Base-by-base conservation (phyloP, 371 early-diverging fungal species). In the Blyttiomyces sp. region DNA sequence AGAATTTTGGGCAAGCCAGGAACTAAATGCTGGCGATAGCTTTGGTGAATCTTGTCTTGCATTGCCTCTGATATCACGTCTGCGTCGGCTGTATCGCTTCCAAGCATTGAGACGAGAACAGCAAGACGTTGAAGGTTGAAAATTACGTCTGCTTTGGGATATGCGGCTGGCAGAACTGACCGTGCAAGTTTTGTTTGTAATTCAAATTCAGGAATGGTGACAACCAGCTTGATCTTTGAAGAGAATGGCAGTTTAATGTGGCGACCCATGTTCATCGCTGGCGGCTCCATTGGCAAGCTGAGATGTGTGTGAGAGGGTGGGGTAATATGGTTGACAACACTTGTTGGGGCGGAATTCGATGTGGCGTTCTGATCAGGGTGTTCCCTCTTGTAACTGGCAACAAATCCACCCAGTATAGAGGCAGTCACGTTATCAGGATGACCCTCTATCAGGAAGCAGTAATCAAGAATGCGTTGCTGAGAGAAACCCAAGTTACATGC, bases 341-440 rank as follows among this genome's bases (percentile, higher is more conserved):
- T 16, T 27, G 39, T 13, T 31, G 56, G 51, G 28, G 28, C 28
- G 27, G 51, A 7, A 17, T 24, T 9, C 2, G 26, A 7, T 9
- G 13, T 42, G 9, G 54, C 9, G 4, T 57, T 5, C 16, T 39
- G 32, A 27, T 59, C 57, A 1, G 54, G 50, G 43, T 4, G 7
- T 27, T 36, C 27, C 7, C 64, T 52, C 36, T 34, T 31, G 56
- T 64, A 69, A 53, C 88, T 84, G 24, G 92, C 90, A 3, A 95
- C 88, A 66, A 95, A 92, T 5, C 96, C 96, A 57, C 98, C 98
- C 48, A 94, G 80, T 33, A 96, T 70, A 11, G 93, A 89, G 24
- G 96, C 93, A 1, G 95, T 88, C 0, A 94, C 92, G 71, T 98
- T 98, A 66, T 98, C 98, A 0, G 97, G 97, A 63, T 98, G 98